These are phyloP conservation scores for Kodamaea plutei DNA, from an alignment of 1,139 yeast genomes.

Conservation along the genomic window DNA sequence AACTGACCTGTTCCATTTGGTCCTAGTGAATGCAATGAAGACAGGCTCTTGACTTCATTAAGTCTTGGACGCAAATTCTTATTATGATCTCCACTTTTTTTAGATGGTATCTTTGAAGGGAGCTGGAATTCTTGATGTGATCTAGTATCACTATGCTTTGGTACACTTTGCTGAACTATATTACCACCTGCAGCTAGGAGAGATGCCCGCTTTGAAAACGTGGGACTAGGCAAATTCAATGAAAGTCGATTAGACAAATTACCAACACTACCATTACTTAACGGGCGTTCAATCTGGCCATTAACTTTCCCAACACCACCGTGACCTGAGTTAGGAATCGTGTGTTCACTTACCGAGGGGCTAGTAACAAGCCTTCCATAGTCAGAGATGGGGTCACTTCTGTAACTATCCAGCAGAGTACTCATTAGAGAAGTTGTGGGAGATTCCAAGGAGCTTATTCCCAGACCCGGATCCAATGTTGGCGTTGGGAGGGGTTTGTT, in stretches of 20 bases:
- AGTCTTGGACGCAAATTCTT: slow-evolving; percentile 24
- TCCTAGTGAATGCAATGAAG: slow-evolving; percentile 11
- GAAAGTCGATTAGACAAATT: slow-evolving; percentile 2
- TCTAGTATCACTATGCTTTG: slow-evolving; percentile 16
- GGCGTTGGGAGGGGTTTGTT: slow-evolving; percentile 58
- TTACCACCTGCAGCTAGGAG: slow-evolving; percentile 37
- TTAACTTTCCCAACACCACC: too few relatives aligned
- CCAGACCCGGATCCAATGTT: slow-evolving; percentile 38
- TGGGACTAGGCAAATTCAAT: slow-evolving; percentile 32
- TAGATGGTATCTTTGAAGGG: slow-evolving; percentile 10
- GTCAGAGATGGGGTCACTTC: slow-evolving; percentile 11
- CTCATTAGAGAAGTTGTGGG: slow-evolving; percentile 31
- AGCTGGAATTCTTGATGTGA: slow-evolving; percentile 14
- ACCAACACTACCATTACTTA: too few relatives aligned
- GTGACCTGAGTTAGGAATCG: too few relatives aligned
- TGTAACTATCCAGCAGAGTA: slow-evolving; percentile 12
- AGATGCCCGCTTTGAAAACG: slow-evolving; percentile 32
- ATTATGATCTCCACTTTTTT: slow-evolving; percentile 4
- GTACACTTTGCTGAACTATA: slow-evolving; percentile 28
- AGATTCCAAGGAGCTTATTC: slow-evolving; percentile 25
- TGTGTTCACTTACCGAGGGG: slow-evolving; percentile 5
- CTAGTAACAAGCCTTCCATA: slow-evolving; percentile 5
- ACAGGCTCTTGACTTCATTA: slow-evolving; percentile 28
- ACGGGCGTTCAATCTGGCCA: too few relatives aligned
- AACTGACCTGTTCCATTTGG: too few relatives aligned